Percentiles rank a stretch among this genome's conserved stretches.
phyloP scores from a whole-genome alignment of 345 rosid genomes.

The Schrenkiella parvula region DNA sequence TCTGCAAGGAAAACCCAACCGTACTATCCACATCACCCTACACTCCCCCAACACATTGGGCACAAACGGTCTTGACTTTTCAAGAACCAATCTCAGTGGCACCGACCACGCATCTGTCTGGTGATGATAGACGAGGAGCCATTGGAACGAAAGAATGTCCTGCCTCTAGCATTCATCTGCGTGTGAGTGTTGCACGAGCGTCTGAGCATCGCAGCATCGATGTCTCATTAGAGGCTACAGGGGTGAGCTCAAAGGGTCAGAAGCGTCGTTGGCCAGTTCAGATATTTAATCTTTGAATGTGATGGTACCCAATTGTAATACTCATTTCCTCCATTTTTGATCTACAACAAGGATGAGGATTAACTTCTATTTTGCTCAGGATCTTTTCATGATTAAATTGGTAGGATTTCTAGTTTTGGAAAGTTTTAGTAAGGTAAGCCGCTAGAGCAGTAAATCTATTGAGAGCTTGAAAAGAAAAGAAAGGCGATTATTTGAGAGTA shows the following conservation, averaged over 20 bases:
- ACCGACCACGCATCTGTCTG: constrained; percentile 30
- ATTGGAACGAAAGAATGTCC: constrained; percentile 59
- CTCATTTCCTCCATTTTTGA: constrained; percentile 2
- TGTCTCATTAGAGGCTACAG: constrained; percentile 67
- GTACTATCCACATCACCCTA: constrained; percentile 80
- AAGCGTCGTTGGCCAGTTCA: constrained; percentile 69
- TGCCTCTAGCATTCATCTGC: constrained; percentile 55
- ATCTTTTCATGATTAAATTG: not conserved
- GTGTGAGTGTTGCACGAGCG: constrained; percentile 80
- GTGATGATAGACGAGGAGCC: constrained; percentile 32
- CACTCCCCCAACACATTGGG: constrained; percentile 86
- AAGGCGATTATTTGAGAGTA: not conserved
- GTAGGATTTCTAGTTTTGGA: not conserved
- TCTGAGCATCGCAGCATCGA: constrained; percentile 80
- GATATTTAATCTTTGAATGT: constrained; percentile 58
- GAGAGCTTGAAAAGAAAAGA: not conserved
- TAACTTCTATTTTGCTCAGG: not conserved
- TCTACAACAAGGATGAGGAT: not conserved
- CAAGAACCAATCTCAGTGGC: constrained; percentile 75
- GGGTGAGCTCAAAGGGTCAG: constrained; percentile 46
- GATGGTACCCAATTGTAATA: constrained; percentile 4
- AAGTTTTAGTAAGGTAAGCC: not conserved
- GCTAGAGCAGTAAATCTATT: not conserved
- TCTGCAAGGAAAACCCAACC: constrained; percentile 81
- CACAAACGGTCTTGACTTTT: constrained; percentile 83